Percentiles rank a stretch among this genome's conserved stretches.
Evolutionary conservation across 768 basidiomycete species (phyloP).

Genomic region (Tylopilus rubrobrunneus): DNA sequence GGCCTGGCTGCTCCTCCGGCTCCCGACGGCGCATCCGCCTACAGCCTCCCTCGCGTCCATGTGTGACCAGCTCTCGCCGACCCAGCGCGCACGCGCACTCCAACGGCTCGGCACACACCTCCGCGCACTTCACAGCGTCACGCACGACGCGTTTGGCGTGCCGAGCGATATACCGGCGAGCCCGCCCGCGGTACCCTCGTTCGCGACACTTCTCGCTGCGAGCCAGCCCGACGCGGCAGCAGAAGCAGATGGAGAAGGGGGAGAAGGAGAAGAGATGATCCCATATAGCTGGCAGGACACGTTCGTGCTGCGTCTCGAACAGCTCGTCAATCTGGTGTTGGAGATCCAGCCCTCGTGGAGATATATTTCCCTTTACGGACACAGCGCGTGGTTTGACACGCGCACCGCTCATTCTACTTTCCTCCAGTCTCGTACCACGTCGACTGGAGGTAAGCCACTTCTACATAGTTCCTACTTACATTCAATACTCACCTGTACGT

Average conservation of each 20-base stretch:
- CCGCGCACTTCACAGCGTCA: too few species aligned
- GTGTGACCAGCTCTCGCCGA: constrained; percentile 32
- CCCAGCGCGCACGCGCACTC: constrained; percentile 41
- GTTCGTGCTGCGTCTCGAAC: constrained; percentile 38
- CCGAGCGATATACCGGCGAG: too few species aligned
- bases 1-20: constrained; percentile 30
- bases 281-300: constrained; percentile 68
- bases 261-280: too few species aligned
- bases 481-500: too few species aligned
- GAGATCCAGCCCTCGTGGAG: too few species aligned
- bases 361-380: too few species aligned
- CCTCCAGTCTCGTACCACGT: too few species aligned
- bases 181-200: constrained; percentile 31
- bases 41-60: constrained; percentile 39
- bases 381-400: too few species aligned
- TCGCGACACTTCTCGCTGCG: constrained; percentile 6
- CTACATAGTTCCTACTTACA: too few species aligned
- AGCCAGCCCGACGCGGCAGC: constrained; percentile 3
- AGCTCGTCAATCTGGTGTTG: constrained; percentile 45
- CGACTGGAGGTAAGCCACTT: too few species aligned
- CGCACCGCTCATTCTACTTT: too few species aligned
- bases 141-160: too few species aligned
- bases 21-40: constrained; percentile 33
- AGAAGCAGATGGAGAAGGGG: constrained; percentile 16
- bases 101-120: constrained; percentile 64